These are phyloP conservation scores for Carex littledalei DNA, from an alignment of 176 grass and related monocot species.

Conservation along the genomic window DNA sequence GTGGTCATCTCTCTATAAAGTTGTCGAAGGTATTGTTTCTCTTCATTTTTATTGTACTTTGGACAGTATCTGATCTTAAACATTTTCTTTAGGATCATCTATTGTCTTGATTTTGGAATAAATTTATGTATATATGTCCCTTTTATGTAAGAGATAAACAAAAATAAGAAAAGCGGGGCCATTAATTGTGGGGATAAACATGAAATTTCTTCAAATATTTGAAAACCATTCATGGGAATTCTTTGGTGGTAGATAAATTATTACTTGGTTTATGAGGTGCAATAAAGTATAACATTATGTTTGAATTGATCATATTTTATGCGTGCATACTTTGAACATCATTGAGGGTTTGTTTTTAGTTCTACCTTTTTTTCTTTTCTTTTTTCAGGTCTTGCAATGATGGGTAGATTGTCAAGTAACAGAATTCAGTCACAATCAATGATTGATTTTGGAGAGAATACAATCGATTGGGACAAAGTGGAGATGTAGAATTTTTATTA, in stretches of 20 bases:
- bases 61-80: not conserved
- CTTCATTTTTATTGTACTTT: not conserved
- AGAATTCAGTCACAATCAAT: too few species aligned
- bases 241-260: not conserved
- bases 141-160: not conserved
- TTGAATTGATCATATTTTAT: not conserved
- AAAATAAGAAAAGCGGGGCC: too few species aligned
- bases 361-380: too few species aligned
- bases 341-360: too few species aligned
- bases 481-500: too few species aligned
- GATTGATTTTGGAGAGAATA: too few species aligned
- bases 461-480: too few species aligned
- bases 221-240: not conserved
- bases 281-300: not conserved
- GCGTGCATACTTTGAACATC: not conserved
- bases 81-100: not conserved
- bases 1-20: conserved; percentile 99
- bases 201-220: not conserved
- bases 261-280: not conserved
- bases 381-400: too few species aligned
- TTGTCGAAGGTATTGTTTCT: conserved; percentile 72
- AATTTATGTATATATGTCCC: not conserved
- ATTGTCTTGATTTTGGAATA: not conserved
- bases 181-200: not conserved
- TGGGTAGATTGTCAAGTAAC: too few species aligned